A percentile compares a stretch with the other conserved stretches of the same genome.
These are phyloP conservation scores for Solanum chiquidenum DNA, from an alignment of 257 asterid species.

Conservation along the genomic window DNA sequence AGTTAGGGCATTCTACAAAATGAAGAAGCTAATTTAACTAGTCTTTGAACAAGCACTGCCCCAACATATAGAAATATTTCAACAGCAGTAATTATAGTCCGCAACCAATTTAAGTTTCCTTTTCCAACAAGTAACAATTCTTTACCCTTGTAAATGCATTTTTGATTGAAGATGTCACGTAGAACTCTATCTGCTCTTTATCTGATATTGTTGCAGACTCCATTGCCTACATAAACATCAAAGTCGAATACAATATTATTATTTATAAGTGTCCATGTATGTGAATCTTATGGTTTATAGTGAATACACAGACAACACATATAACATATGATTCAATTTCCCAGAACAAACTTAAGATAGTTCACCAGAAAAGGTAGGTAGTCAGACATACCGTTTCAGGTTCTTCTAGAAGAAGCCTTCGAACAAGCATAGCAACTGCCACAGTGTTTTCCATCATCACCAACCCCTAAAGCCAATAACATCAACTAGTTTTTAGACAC, in stretches of 20 bases:
- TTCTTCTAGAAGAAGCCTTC: conserved; percentile 94
- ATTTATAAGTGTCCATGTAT: neutral
- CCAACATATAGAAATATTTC: neutral
- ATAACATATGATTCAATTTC: neutral
- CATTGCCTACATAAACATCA: conserved; percentile 48
- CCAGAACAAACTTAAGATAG: neutral
- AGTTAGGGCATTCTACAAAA: neutral
- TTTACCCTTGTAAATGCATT: conserved; percentile 73
- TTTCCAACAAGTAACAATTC: neutral
- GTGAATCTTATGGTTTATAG: neutral
- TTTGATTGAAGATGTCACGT: conserved; percentile 73
- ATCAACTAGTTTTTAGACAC: neutral
- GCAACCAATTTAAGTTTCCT: neutral
- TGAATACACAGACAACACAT: neutral
- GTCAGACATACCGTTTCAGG: conserved; percentile 58
- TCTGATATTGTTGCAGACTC: conserved; percentile 47
- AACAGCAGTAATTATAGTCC: neutral
- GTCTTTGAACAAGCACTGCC: neutral
- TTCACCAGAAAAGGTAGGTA: neutral
- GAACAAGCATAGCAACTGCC: conserved; percentile 66
- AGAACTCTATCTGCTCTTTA: conserved; percentile 76
- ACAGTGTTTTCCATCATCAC: conserved; percentile 66
- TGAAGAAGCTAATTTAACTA: neutral
- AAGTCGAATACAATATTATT: neutral
- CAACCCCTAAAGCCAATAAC: conserved; percentile 43